Evolutionary conservation across 352 stramenopile species (phyloP).

Genomic region (Phytophthora hybrid): DNA sequence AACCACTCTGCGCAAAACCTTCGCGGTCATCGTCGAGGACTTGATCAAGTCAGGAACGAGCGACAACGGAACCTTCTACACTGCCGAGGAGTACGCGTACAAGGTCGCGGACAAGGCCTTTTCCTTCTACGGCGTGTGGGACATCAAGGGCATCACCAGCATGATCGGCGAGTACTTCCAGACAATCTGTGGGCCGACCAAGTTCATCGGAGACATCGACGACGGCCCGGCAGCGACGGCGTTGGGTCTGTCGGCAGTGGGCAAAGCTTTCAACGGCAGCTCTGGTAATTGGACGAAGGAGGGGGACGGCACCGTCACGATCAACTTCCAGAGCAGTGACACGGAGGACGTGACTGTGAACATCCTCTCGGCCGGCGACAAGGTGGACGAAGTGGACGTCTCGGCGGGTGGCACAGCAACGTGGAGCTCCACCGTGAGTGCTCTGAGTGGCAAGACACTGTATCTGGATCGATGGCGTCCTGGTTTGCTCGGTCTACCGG

Average conservation of each 20-base stretch:
- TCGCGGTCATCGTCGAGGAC: constrained; percentile 12
- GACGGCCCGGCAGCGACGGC: constrained; percentile 36
- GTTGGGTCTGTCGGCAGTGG: constrained; percentile 16
- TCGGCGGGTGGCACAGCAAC: neutral
- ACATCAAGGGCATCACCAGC: constrained; percentile 45
- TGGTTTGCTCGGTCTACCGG: constrained; percentile 4
- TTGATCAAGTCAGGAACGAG: constrained; percentile 7
- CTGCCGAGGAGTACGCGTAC: constrained; percentile 38
- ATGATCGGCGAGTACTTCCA: constrained; percentile 54
- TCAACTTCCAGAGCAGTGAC: constrained; percentile 14
- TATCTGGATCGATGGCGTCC: constrained; percentile 18
- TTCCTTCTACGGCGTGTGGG: constrained; percentile 45
- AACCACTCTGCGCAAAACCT: constrained; percentile 8
- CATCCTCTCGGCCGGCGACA: constrained; percentile 7
- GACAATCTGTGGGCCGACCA: constrained; percentile 55
- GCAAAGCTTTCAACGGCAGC: constrained; percentile 9
- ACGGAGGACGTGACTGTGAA: constrained; percentile 17
- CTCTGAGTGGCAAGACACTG: constrained; percentile 2
- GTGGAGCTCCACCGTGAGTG: constrained; percentile 6
- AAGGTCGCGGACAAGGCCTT: constrained; percentile 42
- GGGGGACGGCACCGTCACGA: constrained; percentile 5
- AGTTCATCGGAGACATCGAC: constrained; percentile 51
- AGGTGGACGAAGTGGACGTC: constrained; percentile 12
- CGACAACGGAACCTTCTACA: constrained; percentile 17
- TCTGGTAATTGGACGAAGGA: constrained; percentile 1